Conservation (phyloP, 2,329 filamentous ascomycete species). For the Aspergillus ochraceoroseus region DNA sequence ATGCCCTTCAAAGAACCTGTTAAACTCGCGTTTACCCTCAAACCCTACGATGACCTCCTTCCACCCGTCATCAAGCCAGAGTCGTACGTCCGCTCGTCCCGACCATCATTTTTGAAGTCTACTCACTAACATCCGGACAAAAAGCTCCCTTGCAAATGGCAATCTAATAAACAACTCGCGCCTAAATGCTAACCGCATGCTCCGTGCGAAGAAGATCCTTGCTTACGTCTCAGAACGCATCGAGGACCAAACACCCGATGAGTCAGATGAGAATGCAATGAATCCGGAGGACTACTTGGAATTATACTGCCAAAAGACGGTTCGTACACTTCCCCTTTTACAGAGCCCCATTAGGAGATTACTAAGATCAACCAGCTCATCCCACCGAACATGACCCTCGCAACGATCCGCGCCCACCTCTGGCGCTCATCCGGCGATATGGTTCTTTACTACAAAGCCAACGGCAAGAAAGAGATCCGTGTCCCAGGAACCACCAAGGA, state of each 20-base stretch:
- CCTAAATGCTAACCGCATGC: slow-evolving; percentile 93
- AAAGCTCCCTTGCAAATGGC: slow-evolving; percentile 24
- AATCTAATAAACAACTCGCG: slow-evolving; percentile 65
- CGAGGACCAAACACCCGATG: slow-evolving; percentile 60
- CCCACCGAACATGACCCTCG: slow-evolving; percentile 81
- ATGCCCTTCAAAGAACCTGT: slow-evolving; percentile 83
- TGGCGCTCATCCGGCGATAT: slow-evolving; percentile 97
- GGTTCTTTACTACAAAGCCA: slow-evolving; percentile 82
- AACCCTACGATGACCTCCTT: slow-evolving; percentile 70
- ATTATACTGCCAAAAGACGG: slow-evolving; percentile 88
- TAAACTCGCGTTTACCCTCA: slow-evolving; percentile 90
- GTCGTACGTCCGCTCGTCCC: slow-evolving; percentile 51
- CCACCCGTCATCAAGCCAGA: slow-evolving; percentile 70
- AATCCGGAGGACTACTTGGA: slow-evolving; percentile 91
- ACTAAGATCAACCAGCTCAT: slow-evolving; percentile 41
- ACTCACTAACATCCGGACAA: neutral
- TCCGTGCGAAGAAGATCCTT: slow-evolving; percentile 90
- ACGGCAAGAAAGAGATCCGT: slow-evolving; percentile 63
- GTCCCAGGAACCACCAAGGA: slow-evolving; percentile 22
- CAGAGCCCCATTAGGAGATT: neutral
- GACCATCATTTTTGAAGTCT: neutral
- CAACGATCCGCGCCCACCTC: slow-evolving; percentile 81
- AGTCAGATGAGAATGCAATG: slow-evolving; percentile 56
- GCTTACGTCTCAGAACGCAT: slow-evolving; percentile 89
- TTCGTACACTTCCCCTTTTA: slow-evolving; percentile 44